Evolutionary conservation across 208 protist genomes (phyloP).

Genomic region (Trypanosoma congolense): DNA sequence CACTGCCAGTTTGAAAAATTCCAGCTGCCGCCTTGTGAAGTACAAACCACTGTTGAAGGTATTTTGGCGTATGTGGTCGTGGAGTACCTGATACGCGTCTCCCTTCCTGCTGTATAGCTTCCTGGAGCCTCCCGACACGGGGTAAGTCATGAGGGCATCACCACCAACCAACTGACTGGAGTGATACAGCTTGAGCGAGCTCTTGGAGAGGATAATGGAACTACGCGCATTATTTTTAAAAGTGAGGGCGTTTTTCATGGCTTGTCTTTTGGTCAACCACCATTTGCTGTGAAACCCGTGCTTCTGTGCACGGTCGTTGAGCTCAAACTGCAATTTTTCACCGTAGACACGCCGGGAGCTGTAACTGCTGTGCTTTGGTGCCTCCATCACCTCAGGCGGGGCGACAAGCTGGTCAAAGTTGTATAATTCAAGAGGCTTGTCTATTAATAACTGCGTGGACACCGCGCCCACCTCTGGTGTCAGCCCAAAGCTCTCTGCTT

Average conservation of each 20-base stretch:
- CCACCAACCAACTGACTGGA: constrained; percentile 72
- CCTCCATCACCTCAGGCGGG: constrained; percentile 81
- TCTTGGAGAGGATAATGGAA: constrained; percentile 70
- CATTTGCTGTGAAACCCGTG: constrained; percentile 80
- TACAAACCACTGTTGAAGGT: constrained; percentile 86
- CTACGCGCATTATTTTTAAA: constrained; percentile 65
- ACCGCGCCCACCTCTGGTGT: constrained; percentile 59
- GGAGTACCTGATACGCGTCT: constrained; percentile 45
- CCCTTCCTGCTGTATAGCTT: constrained; percentile 68
- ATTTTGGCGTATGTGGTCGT: constrained; percentile 77
- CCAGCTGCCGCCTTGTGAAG: constrained; percentile 80
- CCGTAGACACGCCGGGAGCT: constrained; percentile 77
- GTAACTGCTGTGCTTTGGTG: constrained; percentile 85
- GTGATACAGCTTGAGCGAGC: constrained; percentile 67
- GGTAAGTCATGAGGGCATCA: constrained; percentile 64
- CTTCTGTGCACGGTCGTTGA: constrained; percentile 82
- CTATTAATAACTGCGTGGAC: constrained; percentile 65
- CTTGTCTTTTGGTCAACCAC: constrained; percentile 74
- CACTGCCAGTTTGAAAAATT: constrained; percentile 77
- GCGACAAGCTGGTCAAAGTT: constrained; percentile 85
- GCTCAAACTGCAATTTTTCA: constrained; percentile 81
- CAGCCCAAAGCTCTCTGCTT: constrained; percentile 60
- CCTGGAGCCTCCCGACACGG: constrained; percentile 73
- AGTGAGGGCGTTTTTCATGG: constrained; percentile 75
- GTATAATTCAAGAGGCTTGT: constrained; percentile 83